Conservation (phyloP, 345 rosid species). For the Pseudoturritis turrita region DNA sequence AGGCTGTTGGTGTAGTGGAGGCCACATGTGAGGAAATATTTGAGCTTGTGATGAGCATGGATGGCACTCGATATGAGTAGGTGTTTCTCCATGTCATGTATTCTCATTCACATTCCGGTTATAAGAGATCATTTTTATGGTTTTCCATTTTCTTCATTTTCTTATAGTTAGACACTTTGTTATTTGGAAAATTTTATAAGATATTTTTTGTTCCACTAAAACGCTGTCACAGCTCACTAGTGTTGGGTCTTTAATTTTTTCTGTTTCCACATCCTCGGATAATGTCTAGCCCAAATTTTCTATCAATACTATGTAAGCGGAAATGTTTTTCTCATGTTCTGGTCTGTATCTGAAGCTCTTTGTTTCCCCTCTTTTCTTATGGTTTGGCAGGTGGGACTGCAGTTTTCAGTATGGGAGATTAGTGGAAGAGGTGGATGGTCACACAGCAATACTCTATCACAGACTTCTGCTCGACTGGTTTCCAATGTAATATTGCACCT, state of each 20-base stretch:
- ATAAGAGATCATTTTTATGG: not conserved
- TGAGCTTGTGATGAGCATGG: constrained; percentile 99
- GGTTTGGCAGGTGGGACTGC: constrained; percentile 88
- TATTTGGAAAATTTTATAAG: not conserved
- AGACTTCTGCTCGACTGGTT: constrained; percentile 98
- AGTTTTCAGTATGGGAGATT: constrained; percentile 90
- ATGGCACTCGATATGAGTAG: constrained; percentile 95
- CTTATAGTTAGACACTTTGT: not conserved
- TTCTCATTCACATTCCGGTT: not conserved
- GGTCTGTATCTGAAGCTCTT: constrained; percentile 17
- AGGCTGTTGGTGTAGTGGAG: constrained; percentile 98
- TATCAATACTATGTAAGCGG: not conserved
- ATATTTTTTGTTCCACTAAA: not conserved
- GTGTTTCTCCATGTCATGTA: constrained; percentile 41
- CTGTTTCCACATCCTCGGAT: not conserved
- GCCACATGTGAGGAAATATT: constrained; percentile 98
- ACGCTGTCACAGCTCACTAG: not conserved
- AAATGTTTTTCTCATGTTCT: not conserved
- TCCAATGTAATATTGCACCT: constrained; percentile 50
- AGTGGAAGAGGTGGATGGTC: constrained; percentile 99
- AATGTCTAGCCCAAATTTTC: not conserved
- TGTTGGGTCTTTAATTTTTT: not conserved
- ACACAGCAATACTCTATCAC: constrained; percentile 95
- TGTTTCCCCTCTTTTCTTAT: constrained; percentile 6
- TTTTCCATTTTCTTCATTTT: not conserved